Base-by-base conservation (phyloP, 2,329 filamentous ascomycete genomes). In the Colletotrichum sojae region DNA sequence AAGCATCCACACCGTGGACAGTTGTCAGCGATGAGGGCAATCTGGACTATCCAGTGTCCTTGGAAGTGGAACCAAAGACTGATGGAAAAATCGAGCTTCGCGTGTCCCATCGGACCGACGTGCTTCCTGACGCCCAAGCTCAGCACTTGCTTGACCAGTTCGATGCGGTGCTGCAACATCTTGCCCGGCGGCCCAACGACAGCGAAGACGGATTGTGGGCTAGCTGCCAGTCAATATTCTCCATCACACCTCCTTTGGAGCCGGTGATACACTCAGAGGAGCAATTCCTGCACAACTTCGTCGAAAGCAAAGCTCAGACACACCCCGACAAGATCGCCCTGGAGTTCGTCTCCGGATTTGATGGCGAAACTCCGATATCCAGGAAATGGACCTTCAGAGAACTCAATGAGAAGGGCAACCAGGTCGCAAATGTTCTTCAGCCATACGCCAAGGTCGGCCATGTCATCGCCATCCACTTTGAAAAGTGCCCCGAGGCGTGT, bases 401-500 rank as follows among this genome's bases (percentile, higher is more conserved):
- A 69, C 83, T 98, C 1, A 82, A 97, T 73, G 76, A 84, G 0
- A 87, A 91, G 72, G 92, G 91, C 0, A 95, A 97, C 74, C 86
- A 85, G 71, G 86, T 97, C 16, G 93, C 93, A 0, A 85, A 91
- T 61, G 77, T 95, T 13, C 81, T 97, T 1, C 76, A 83, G 1
- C 73, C 78, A 0, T 78, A 83, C 20, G 85, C 89, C 0, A 71
- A 77, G 0, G 82, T 87, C 0, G 91, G 92, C 0, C 82, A 76
- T 27, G 89, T 95, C 5, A 84, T 97, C 22, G 93, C 90, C 0
- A 86, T 95, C 9, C 94, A 92, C 75, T 97, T 97, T 74, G 90
- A 94, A 64, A 97, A 97, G 76, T 95, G 91, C 70, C 91, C 94
- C 0, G 92, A 95, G 75, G 94, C 94, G 0, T 95, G 93, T 45